A percentile compares a stretch with the other conserved stretches of the same genome.
These are phyloP conservation scores for Pseudogymnoascus sp. DNA, from an alignment of 2,329 filamentous ascomycete genomes.

Conservation along the genomic window DNA sequence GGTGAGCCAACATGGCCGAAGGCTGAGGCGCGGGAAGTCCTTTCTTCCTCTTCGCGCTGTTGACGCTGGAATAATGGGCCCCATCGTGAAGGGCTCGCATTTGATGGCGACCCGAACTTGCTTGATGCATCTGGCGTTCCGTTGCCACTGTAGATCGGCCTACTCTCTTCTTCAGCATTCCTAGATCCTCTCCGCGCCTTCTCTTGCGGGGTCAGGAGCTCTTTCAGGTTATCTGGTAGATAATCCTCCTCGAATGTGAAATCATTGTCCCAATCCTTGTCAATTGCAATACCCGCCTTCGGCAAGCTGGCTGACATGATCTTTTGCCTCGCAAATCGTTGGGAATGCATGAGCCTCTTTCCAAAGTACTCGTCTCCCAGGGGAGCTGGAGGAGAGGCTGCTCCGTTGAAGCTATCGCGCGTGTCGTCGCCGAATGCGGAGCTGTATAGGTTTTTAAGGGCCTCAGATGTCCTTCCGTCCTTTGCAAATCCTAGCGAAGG, in stretches of 20 bases:
- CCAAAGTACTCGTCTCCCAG: conserved; percentile 55
- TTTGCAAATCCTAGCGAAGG: conserved; percentile 59
- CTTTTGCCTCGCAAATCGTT: conserved; percentile 59
- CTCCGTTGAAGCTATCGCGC: conserved; percentile 53
- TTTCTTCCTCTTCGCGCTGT: conserved; percentile 45
- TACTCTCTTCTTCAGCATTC: conserved; percentile 43
- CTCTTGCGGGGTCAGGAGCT: conserved; percentile 58
- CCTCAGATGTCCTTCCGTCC: conserved; percentile 53
- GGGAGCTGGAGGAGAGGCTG: conserved; percentile 33
- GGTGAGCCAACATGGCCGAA: conserved; percentile 61
- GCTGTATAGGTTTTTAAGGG: conserved; percentile 56
- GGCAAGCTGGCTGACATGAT: conserved; percentile 61
- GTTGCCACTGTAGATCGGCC: conserved; percentile 33
- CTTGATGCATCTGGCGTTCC: conserved; percentile 36
- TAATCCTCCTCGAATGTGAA: conserved; percentile 88
- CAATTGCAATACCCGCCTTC: conserved; percentile 48
- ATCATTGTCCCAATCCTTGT: conserved; percentile 55
- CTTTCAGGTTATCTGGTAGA: conserved; percentile 63
- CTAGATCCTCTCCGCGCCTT: conserved; percentile 57
- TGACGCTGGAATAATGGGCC: conserved; percentile 52
- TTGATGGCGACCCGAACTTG: conserved; percentile 54
- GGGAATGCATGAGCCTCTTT: conserved; percentile 62
- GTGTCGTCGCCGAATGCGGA: conserved; percentile 55
- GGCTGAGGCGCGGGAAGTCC: conserved; percentile 40
- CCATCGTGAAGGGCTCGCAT: conserved; percentile 54